Base-by-base conservation (phyloP, 768 basidiomycete species). In the Tremella mesenterica region DNA sequence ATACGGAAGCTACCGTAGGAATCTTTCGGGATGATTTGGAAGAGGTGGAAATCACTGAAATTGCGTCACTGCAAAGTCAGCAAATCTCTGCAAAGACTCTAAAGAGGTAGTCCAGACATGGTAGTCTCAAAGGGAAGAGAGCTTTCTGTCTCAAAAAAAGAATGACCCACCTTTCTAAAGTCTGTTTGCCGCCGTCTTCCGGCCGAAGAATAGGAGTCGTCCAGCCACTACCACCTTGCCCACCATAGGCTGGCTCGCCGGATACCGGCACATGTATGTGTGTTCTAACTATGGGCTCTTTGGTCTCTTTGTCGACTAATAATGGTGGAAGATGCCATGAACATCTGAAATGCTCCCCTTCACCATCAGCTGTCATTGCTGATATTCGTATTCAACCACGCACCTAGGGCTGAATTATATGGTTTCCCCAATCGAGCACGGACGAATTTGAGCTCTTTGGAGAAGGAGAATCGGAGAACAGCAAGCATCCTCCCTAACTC, bases 401-500 rank as follows among this genome's bases (percentile, higher is more conserved):
- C 49, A 69, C 65, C 73, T 1, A 75, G 54, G 18, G 72, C 68
- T 2, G 71, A 74, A 57, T 76, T 75, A 64, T 74, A 76, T 0
- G 93, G 92, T 70, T 96, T 96, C 78, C 87, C 88, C 20, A 95
- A 81, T 74, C 88, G 89, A 21, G 89, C 88, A 54, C 87, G 83
- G 45, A 93, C 76, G 67, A 88, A 90, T 76, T 91, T 93, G 72
- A 95, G 83, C 65, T 96, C 90, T 70, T 95, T 95, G 45, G 88
- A 85, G 71, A 93, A 88, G 5, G 83, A 76, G 68, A 89, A 96
- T 34, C 91, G 80, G 36, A 96, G 70, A 4, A 88, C 85, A 34
- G 90, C 85, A n/a, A 97, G 76, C 85, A 97, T 92, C 36, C 93
- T 82, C 60, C 91, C 86, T 59, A 99, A 84, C n/a, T 89, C 84